A percentile compares a stretch with the other conserved stretches of the same genome.
Evolutionary conservation across 768 basidiomycete species (phyloP).

Genomic region (Termitomyces sp.): DNA sequence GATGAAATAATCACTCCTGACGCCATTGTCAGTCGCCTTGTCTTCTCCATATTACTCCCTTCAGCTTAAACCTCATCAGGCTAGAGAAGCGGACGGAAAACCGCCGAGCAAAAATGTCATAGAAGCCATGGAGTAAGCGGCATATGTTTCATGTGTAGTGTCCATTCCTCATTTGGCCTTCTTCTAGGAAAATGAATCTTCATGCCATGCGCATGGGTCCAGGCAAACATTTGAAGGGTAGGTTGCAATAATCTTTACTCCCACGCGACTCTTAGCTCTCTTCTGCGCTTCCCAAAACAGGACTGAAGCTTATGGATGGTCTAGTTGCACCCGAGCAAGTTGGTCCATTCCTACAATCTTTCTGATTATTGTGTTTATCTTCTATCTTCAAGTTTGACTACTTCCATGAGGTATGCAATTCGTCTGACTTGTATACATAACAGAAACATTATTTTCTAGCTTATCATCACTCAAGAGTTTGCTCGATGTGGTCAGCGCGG

Average conservation of each 20-base stretch:
- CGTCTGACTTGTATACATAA: background rate
- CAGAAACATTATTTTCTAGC: slow-evolving; percentile 25
- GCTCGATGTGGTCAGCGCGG: slow-evolving; percentile 64
- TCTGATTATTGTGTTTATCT: background rate
- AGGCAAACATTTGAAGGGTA: slow-evolving; percentile 74
- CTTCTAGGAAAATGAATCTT: slow-evolving; percentile 53
- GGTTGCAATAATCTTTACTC: background rate
- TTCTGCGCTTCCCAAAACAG: slow-evolving; percentile 19
- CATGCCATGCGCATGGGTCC: slow-evolving; percentile 94
- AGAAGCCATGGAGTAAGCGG: slow-evolving; percentile 62
- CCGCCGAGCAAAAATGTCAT: slow-evolving; percentile 71
- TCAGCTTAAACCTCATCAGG: slow-evolving; percentile 37
- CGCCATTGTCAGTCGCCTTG: slow-evolving; percentile 28
- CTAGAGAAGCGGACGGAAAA: slow-evolving; percentile 87
- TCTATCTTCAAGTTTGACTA: slow-evolving; percentile 61
- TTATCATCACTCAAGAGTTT: slow-evolving; percentile 78
- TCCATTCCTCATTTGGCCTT: background rate
- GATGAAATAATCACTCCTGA: slow-evolving; percentile 65
- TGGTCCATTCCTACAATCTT: slow-evolving; percentile 8
- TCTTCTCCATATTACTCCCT: background rate
- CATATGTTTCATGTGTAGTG: slow-evolving; percentile 33
- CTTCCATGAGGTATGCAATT: slow-evolving; percentile 62
- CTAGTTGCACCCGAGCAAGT: slow-evolving; percentile 76
- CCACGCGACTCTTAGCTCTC: background rate
- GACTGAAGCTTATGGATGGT: slow-evolving; percentile 72